phyloP scores from a whole-genome alignment of 768 basidiomycete species.

The Epithele typhae region DNA sequence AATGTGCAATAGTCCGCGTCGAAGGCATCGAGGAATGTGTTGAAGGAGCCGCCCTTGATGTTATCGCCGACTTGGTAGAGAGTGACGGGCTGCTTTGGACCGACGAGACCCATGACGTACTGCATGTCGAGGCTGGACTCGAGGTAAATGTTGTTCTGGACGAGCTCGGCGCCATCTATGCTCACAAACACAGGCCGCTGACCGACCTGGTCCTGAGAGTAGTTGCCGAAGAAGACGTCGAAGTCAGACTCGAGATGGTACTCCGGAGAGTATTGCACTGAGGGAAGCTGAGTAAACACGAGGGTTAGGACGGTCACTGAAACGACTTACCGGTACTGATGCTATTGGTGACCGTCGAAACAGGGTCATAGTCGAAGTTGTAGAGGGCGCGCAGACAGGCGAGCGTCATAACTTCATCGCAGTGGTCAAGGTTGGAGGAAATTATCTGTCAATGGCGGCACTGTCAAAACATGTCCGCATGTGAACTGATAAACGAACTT shows the following conservation, averaged over 20 bases:
- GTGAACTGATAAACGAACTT: neutral
- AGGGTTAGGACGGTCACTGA: neutral
- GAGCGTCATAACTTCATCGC: constrained; percentile 26
- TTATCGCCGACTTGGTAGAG: constrained; percentile 21
- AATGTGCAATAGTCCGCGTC: constrained; percentile 39
- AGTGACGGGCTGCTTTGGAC: constrained; percentile 15
- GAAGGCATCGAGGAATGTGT: constrained; percentile 33
- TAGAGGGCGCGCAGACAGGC: constrained; percentile 30
- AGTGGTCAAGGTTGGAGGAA: constrained; percentile 7
- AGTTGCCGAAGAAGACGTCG: constrained; percentile 39
- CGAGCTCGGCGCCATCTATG: constrained; percentile 29
- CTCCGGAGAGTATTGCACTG: constrained; percentile 39
- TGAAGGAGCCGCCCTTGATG: neutral
- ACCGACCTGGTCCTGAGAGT: constrained; percentile 36
- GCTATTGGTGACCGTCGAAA: constrained; percentile 22
- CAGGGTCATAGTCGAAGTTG: constrained; percentile 23
- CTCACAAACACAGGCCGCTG: constrained; percentile 32
- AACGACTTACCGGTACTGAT: constrained; percentile 26
- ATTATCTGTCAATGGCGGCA: neutral
- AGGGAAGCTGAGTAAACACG: neutral
- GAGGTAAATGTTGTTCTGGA: constrained; percentile 27
- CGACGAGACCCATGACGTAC: constrained; percentile 51
- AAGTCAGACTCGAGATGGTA: constrained; percentile 39
- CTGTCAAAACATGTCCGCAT: too few relatives aligned
- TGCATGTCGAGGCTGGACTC: constrained; percentile 74